Percentiles rank a stretch among this genome's conserved stretches.
Conservation (phyloP, 306 rosid species). For the Fragaria iinumae region DNA sequence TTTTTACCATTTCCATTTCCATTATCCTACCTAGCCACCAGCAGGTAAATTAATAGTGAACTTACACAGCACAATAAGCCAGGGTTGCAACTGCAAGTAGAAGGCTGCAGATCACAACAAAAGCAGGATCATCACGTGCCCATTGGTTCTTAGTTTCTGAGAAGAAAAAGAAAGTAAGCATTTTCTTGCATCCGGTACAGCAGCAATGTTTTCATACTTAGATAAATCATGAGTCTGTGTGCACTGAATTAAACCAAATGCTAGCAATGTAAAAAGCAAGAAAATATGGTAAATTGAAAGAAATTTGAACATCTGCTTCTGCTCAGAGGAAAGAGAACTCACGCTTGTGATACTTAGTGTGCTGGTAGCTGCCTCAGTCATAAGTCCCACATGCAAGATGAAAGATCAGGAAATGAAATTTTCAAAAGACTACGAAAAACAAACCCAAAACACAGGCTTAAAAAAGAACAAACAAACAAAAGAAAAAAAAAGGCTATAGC, state of each 20-base stretch:
- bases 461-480: background rate
- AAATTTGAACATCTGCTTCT: background rate
- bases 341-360: conserved; percentile 99
- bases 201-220: background rate
- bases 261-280: background rate
- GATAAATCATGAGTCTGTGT: background rate
- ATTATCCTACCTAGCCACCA: conserved; percentile 19
- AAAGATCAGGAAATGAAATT: conserved; percentile 12
- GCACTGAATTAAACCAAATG: background rate
- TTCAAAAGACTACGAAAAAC: background rate
- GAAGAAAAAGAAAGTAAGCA: conserved; percentile 28
- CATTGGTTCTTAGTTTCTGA: conserved; percentile 99
- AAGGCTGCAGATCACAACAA: conserved; percentile 98
- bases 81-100: conserved; percentile 79
- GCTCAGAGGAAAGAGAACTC: conserved; percentile 45
- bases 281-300: background rate
- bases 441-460: background rate
- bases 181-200: background rate
- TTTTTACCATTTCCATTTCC: conserved; percentile 7
- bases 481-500: background rate
- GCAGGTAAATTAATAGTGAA: conserved; percentile 35
- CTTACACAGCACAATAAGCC: conserved; percentile 99
- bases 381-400: conserved; percentile 43
- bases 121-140: conserved; percentile 99
- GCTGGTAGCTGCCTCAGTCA: conserved; percentile 89